Base-by-base conservation (phyloP, 1,284 basidiomycete genomes). In the Moesziomyces parantarcticus region DNA sequence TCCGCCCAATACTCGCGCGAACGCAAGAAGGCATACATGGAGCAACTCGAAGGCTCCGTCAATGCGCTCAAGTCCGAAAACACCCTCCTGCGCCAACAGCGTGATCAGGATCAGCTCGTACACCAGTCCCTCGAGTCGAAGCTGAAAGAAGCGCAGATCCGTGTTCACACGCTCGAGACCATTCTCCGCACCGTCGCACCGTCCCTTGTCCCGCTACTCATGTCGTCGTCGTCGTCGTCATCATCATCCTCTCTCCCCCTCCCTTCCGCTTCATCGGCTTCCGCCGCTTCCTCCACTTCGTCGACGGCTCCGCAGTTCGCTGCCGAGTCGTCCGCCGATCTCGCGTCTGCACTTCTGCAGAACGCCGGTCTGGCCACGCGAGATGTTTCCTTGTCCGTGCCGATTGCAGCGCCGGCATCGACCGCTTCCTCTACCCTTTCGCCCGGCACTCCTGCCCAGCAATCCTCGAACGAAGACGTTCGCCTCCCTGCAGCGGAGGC, bases 401-500 rank as follows among this genome's bases (percentile, higher is more conserved):
- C 65, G 56, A 59, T 72, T 47, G 76, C 78, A 78, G 74, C 76
- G 76, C 76, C 74, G 71, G 61, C 57, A 67, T 66, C 70, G 62
- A 64, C 70, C 52, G 62, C 58, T 66, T 63, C 70, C 58, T 55
- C 59, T n/a, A 26, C 58, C 62, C 48, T 54, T 48, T 58, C 59
- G 47, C 36, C 50, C 54, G 49, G 43, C 63, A 45, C 51, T 63
- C 57, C 34, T 29, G 26, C 48, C 58, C 64, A 61, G 47, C 56
- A 57, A 61, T 54, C 58, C 55, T 68, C 65, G 39, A 62, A 59
- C 29, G 63, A 69, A 62, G 66, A 67, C 76, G 76, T 77, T 82
- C 65, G 78, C 77, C 80, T 82, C 75, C 80, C 80, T 67, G 80
- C 80, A 82, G 80, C 69, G 80, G 75, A 82, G 80, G 78, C 74